Evolutionary conservation across 2,329 filamentous ascomycete species (phyloP).

Genomic region (Apiospora marii): DNA sequence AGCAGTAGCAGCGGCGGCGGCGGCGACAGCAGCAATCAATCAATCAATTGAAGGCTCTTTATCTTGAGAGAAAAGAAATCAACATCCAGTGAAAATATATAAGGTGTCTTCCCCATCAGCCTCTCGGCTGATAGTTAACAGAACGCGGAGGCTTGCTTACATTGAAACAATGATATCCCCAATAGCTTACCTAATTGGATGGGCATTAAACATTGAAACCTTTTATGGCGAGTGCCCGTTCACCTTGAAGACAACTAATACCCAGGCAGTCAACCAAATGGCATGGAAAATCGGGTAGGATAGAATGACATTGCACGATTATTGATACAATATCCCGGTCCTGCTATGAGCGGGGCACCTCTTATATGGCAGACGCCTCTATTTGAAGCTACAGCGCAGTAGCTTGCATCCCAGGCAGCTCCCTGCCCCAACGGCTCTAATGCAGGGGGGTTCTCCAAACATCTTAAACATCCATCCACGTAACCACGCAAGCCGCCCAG

Average conservation of each 20-base stretch:
- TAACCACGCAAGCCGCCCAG: constrained; percentile 12
- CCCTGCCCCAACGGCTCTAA: constrained; percentile 13
- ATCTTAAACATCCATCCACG: neutral
- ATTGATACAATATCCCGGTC: neutral
- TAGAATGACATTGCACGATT: constrained; percentile 8
- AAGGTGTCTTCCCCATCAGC: neutral
- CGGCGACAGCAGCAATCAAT: neutral
- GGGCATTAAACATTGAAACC: neutral
- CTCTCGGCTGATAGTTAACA: neutral
- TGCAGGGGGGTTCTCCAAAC: constrained; percentile 15
- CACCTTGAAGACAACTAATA: constrained; percentile 19
- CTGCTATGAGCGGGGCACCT: neutral
- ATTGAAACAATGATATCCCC: neutral
- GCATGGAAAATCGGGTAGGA: neutral
- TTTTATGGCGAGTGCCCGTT: constrained; percentile 30
- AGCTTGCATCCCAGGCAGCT: neutral
- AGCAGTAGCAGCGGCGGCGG: neutral
- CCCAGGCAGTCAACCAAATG: neutral
- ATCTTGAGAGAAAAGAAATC: neutral
- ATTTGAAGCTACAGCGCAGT: neutral
- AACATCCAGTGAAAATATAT: neutral
- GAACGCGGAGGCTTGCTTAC: neutral
- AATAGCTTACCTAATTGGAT: neutral
- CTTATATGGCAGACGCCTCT: neutral
- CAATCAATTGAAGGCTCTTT: neutral